Base-by-base conservation (phyloP, 768 basidiomycete species). In the Tricholoma hemisulphureum region DNA sequence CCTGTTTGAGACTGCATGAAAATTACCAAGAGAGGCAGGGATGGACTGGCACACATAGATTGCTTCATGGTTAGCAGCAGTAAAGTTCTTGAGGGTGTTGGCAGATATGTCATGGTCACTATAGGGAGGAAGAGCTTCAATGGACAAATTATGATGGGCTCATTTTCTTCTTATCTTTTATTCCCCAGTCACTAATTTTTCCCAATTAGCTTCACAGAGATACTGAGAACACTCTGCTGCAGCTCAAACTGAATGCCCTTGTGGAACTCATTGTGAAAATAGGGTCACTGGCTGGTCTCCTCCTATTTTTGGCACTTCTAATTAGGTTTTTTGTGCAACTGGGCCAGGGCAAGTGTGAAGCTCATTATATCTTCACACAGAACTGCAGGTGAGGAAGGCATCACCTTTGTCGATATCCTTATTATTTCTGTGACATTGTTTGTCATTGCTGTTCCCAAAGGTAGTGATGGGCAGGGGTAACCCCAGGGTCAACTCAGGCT, bases 121-220 rank as follows among this genome's bases (percentile, higher is more conserved):
- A 93, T 98, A 50, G 97, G 97, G 10, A 85, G 84, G 11, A 91
- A 88, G 75, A 93, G 89, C 63, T 98, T 98, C 74, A 94, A 98
- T 69, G 97, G 97, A 37, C 84, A 94, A 45, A 95, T 98, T 66
- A 94, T 98, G 92, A 96, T 96, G 88, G 90, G 94, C 96, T 66
- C 32, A 87, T 75, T 45, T 18, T 58, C 39, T 56, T 53, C n/a
- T 53, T 35, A 48, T 26, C 45, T 56, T 48, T 6, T 50, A 20
- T 50, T 59, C n/a, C 23, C 59, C 16, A 51, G 57, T 24, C 26
- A 20, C 41, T 58, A 24, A 43, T 24, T 53, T 57, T 55, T 31
- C 32, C 18, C 41, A n/a, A 23, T 41, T 58, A 95, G 95, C 83
- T 98, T 48, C 89, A 89, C 54, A 87, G 88, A 4, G 93, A 95